These are phyloP conservation scores for Trypanosoma scelopori DNA, from an alignment of 208 protist species.

Conservation along the genomic window DNA sequence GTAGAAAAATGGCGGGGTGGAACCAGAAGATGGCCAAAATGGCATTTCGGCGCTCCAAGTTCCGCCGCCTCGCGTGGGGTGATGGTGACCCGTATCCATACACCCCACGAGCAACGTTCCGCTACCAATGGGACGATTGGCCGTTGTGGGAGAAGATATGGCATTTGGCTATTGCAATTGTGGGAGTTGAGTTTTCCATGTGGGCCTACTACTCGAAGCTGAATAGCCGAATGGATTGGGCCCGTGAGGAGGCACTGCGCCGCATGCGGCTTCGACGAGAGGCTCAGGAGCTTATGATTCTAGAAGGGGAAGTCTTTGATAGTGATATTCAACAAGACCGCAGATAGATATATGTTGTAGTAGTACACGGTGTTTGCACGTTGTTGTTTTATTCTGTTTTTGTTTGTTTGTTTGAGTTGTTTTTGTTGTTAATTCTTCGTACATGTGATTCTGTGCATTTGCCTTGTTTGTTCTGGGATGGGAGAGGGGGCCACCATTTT, in stretches of 20 bases:
- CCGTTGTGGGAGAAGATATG: slow-evolving; percentile 90
- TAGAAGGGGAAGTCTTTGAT: slow-evolving; percentile 79
- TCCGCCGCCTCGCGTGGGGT: slow-evolving; percentile 85
- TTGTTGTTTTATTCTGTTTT: slow-evolving; percentile 8
- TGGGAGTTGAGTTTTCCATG: slow-evolving; percentile 67
- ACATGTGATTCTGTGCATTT: no score
- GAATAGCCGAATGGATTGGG: slow-evolving; percentile 88
- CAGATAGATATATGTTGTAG: slow-evolving; percentile 29
- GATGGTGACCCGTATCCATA: slow-evolving; percentile 90
- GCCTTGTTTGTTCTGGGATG: no score
- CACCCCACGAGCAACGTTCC: slow-evolving; percentile 86
- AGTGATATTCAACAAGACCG: slow-evolving; percentile 81
- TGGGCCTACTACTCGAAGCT: slow-evolving; percentile 88
- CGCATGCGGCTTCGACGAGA: slow-evolving; percentile 88
- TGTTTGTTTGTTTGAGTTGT: slow-evolving; percentile 4
- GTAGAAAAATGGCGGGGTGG: slow-evolving; percentile 61
- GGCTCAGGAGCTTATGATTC: slow-evolving; percentile 88
- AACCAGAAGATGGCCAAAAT: slow-evolving; percentile 91
- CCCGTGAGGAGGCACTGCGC: slow-evolving; percentile 84
- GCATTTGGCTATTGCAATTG: slow-evolving; percentile 63
- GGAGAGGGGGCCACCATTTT: no score
- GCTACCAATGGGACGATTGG: slow-evolving; percentile 91
- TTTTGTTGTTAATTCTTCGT: neutral
- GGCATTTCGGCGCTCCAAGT: slow-evolving; percentile 87
- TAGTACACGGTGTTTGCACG: neutral